Percentiles rank a stretch among this genome's conserved stretches.
Evolutionary conservation across 805 yeast genomes (phyloP).

Genomic region (Komagataella pastoris): DNA sequence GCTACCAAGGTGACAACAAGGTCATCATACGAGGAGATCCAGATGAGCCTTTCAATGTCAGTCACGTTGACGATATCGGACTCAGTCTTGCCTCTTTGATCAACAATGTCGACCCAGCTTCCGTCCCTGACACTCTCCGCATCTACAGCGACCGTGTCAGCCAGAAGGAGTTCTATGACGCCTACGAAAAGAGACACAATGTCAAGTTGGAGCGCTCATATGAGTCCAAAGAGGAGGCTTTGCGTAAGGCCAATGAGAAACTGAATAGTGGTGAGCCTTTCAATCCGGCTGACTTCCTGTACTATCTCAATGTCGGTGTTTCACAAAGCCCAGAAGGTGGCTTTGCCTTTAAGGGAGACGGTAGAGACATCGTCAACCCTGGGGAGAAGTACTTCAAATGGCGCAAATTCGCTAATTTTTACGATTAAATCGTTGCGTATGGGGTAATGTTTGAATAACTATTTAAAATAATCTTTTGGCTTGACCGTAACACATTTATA

Average conservation of each 20-base stretch:
- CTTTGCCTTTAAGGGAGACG: conserved; percentile 14
- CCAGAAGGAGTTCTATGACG: conserved; percentile 21
- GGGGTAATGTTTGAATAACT: not conserved
- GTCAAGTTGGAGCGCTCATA: conserved; percentile 20
- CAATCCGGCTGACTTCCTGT: conserved; percentile 18
- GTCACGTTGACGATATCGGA: conserved; percentile 29
- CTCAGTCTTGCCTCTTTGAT: conserved; percentile 26
- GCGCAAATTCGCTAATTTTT: conserved; percentile 14
- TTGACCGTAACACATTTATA: not conserved
- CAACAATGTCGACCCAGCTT: conserved; percentile 17
- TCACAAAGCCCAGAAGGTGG: conserved; percentile 30
- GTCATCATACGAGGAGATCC: conserved; percentile 28
- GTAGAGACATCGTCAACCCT: conserved; percentile 32
- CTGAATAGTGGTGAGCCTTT: conserved; percentile 16
- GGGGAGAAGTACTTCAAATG: conserved; percentile 29
- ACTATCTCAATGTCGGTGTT: conserved; percentile 20
- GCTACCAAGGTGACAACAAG: conserved; percentile 21
- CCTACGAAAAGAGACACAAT: conserved; percentile 25
- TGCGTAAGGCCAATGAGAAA: conserved; percentile 17
- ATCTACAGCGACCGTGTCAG: conserved; percentile 27
- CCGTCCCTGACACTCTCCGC: conserved; percentile 29
- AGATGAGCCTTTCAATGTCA: conserved; percentile 19
- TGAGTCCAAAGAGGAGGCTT: conserved; percentile 17
- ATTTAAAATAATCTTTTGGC: not conserved
- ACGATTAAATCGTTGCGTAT: not conserved